Conservation (phyloP, 768 basidiomycete genomes). For the Sporobolomyces pararoseus region DNA sequence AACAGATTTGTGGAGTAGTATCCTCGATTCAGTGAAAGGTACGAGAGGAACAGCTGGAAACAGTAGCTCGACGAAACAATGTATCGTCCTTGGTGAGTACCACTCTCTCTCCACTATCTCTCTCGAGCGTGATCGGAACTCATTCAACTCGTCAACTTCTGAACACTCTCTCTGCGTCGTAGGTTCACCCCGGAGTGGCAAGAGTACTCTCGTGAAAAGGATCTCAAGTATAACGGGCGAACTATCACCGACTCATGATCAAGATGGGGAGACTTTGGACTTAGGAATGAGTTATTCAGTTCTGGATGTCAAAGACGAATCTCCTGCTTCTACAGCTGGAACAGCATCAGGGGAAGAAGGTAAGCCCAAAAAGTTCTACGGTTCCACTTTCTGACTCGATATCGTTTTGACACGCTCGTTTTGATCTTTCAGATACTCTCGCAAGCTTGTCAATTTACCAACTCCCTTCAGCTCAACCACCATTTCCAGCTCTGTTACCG, state of each 20-base stretch:
- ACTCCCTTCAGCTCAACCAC: constrained; percentile 27
- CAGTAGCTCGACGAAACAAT: constrained; percentile 69
- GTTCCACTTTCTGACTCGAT: no score
- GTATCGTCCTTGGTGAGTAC: constrained; percentile 65
- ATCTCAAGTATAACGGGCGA: not conserved
- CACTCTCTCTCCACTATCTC: not conserved
- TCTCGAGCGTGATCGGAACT: not conserved
- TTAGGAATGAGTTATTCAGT: constrained; percentile 91
- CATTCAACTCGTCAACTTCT: not conserved
- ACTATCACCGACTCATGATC: not conserved
- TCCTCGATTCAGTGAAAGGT: constrained; percentile 79
- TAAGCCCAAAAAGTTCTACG: constrained; percentile 48
- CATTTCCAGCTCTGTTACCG: constrained; percentile 31
- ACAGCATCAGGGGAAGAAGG: constrained; percentile 70
- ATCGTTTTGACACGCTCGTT: no score
- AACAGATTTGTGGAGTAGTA: constrained; percentile 83
- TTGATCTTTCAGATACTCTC: constrained; percentile 66
- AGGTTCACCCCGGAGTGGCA: not conserved
- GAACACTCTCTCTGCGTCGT: not conserved
- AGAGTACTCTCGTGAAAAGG: constrained; percentile 1
- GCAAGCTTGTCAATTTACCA: constrained; percentile 56
- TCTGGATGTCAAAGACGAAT: constrained; percentile 79
- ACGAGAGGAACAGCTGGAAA: constrained; percentile 64
- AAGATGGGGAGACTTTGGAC: constrained; percentile 51
- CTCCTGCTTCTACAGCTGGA: no score